These are phyloP conservation scores for Strobilomyces confusus DNA, from an alignment of 768 basidiomycete genomes.

Conservation along the genomic window DNA sequence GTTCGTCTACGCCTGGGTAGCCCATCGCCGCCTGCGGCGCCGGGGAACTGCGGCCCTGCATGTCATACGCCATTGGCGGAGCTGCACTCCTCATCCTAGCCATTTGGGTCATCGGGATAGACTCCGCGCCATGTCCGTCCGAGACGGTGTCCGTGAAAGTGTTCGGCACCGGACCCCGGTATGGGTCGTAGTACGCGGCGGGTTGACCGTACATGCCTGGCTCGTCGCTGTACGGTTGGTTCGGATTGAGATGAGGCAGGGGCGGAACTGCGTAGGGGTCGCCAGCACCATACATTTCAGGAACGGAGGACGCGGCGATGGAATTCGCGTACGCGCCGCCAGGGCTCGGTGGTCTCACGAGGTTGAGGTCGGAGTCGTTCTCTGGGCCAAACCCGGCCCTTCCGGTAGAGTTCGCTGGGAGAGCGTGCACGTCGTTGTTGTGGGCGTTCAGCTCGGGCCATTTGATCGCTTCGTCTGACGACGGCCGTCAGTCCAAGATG, in stretches of 20 bases:
- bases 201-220: slow-evolving; percentile 40
- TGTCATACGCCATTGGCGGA: slow-evolving; percentile 39
- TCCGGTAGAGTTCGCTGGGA: slow-evolving; percentile 68
- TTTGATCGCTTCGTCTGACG: slow-evolving; percentile 76
- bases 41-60: slow-evolving; percentile 36
- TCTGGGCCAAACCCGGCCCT: slow-evolving; percentile 62
- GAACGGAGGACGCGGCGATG: slow-evolving; percentile 42
- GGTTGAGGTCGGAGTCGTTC: slow-evolving; percentile 54
- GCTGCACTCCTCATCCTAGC: slow-evolving; percentile 37
- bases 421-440: slow-evolving; percentile 50
- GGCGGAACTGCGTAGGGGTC: slow-evolving; percentile 86
- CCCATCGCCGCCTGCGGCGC: slow-evolving; percentile 39
- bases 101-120: slow-evolving; percentile 76
- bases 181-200: slow-evolving; percentile 71
- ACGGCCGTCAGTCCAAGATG: slow-evolving; percentile 1
- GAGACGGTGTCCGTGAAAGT: slow-evolving; percentile 46
- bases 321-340: slow-evolving; percentile 46
- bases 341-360: slow-evolving; percentile 48
- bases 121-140: slow-evolving; percentile 43
- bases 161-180: slow-evolving; percentile 69
- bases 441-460: slow-evolving; percentile 86
- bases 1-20: slow-evolving; percentile 31
- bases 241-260: slow-evolving; percentile 76
- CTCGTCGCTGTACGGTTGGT: slow-evolving; percentile 72
- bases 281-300: slow-evolving; percentile 34